phyloP scores from a whole-genome alignment of 2,329 filamentous ascomycete genomes.

The Diaporthe sp. region DNA sequence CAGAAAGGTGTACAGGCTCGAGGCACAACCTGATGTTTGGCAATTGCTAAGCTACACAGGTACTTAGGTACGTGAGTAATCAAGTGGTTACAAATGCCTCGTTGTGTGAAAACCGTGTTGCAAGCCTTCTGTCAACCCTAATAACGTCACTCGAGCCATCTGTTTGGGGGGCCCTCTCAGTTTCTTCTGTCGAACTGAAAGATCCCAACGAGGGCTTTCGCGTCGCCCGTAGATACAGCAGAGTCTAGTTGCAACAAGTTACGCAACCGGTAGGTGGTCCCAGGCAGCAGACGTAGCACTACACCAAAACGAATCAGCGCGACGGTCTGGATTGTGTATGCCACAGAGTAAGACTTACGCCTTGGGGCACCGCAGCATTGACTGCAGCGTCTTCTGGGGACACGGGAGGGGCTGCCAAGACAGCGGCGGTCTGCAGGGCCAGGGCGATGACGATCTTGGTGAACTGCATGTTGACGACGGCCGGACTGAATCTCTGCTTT shows the following conservation, averaged over 20 bases:
- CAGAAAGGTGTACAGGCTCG: too few relatives aligned
- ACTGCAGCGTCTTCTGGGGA: conserved; percentile 2
- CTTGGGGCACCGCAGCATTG: conserved; percentile 31
- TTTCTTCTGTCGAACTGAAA: too few relatives aligned
- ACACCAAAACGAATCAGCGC: neutral
- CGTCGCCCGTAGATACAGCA: too few relatives aligned
- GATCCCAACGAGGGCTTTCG: too few relatives aligned
- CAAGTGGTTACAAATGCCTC: too few relatives aligned
- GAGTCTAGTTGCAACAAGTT: neutral
- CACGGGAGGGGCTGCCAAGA: conserved; percentile 13
- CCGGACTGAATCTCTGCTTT: neutral
- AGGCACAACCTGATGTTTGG: too few relatives aligned
- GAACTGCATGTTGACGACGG: neutral
- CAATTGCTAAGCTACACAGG: too few relatives aligned
- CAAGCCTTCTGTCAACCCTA: too few relatives aligned
- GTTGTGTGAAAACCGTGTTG: too few relatives aligned
- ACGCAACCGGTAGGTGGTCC: neutral
- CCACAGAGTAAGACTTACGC: neutral
- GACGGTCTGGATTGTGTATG: fast-evolving
- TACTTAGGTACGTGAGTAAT: too few relatives aligned
- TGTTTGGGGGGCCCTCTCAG: fast-evolving
- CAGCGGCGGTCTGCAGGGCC: conserved; percentile 6
- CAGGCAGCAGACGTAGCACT: conserved; percentile 14
- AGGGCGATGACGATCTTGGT: conserved; percentile 3
- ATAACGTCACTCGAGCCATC: neutral